Evolutionary conservation across 2,329 filamentous ascomycete species (phyloP).

Genomic region (Niveomyces coronatus): DNA sequence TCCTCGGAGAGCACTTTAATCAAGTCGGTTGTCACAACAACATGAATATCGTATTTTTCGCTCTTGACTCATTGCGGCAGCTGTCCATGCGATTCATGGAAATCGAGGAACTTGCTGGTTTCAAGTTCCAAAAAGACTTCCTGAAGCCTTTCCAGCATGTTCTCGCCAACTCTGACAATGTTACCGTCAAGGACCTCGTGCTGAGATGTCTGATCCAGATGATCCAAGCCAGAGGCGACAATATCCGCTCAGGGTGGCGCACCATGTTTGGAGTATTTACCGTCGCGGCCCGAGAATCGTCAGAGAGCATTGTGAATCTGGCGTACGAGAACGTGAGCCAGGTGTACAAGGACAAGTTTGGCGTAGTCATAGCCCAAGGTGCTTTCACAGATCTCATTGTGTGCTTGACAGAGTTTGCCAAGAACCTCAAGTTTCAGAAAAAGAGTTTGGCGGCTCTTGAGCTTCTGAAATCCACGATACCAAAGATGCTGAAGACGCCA

Average conservation of each 20-base stretch:
- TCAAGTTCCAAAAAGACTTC: constrained; percentile 99
- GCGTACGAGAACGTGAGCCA: constrained; percentile 95
- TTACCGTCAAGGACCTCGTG: constrained; percentile 95
- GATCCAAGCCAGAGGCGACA: constrained; percentile 94
- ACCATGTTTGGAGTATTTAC: constrained; percentile 99
- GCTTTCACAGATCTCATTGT: constrained; percentile 95
- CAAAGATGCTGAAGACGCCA: constrained; percentile 88
- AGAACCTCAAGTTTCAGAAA: constrained; percentile 97
- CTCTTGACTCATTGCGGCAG: constrained; percentile 87
- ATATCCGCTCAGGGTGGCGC: constrained; percentile 95
- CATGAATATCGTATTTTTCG: constrained; percentile 94
- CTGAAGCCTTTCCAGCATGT: constrained; percentile 97
- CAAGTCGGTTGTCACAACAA: constrained; percentile 94
- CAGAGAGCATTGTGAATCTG: constrained; percentile 91
- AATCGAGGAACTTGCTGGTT: constrained; percentile 91
- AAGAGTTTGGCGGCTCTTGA: constrained; percentile 96
- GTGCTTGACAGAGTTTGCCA: constrained; percentile 95
- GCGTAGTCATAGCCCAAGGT: constrained; percentile 89
- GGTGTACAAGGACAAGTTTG: constrained; percentile 91
- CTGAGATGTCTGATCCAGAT: constrained; percentile 94
- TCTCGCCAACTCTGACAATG: constrained; percentile 81
- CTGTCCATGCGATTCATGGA: constrained; percentile 99
- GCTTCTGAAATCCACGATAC: constrained; percentile 83
- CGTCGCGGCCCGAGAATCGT: constrained; percentile 83
- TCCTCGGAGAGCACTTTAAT: constrained; percentile 98